Conservation (phyloP, 164 flowering plant species). For the Aristolochia fimbriata region DNA sequence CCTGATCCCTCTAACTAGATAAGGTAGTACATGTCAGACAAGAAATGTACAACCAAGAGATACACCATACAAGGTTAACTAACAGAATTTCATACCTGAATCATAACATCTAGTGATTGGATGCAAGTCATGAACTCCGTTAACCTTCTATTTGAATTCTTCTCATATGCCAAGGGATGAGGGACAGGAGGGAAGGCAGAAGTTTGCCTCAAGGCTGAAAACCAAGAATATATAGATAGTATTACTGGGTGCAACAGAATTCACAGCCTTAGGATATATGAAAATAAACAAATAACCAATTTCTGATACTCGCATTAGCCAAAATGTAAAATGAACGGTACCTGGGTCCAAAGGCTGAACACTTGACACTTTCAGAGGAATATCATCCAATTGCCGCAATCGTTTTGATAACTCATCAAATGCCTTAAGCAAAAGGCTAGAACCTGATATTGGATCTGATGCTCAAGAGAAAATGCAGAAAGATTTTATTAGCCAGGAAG, state of each 20-base stretch:
- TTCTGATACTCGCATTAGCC: too few relatives aligned
- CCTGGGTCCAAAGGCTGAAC: conserved; percentile 92
- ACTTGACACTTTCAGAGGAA: conserved; percentile 76
- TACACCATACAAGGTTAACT: background rate
- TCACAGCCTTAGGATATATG: too few relatives aligned
- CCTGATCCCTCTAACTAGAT: conserved; percentile 95
- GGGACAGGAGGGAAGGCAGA: conserved; percentile 89
- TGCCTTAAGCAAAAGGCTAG: conserved; percentile 46
- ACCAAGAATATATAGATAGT: conserved; percentile 1
- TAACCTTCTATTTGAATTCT: conserved; percentile 20
- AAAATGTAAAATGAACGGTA: conserved; percentile 7
- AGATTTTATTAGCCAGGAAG: background rate
- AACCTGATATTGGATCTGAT: conserved; percentile 67
- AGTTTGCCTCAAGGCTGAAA: conserved; percentile 77
- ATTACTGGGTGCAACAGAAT: too few relatives aligned
- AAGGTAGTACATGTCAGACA: conserved; percentile 4
- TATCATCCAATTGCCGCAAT: conserved; percentile 51
- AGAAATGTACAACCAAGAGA: background rate
- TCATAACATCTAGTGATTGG: conserved; percentile 75
- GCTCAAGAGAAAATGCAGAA: background rate
- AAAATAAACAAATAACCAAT: too few relatives aligned
- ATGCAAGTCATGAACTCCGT: conserved; percentile 47
- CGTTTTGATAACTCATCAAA: conserved; percentile 63
- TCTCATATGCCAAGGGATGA: conserved; percentile 60
- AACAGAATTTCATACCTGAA: conserved; percentile 46